Conservation (phyloP, 2,329 filamentous ascomycete species). For the Cordyceps fumosorosea region DNA sequence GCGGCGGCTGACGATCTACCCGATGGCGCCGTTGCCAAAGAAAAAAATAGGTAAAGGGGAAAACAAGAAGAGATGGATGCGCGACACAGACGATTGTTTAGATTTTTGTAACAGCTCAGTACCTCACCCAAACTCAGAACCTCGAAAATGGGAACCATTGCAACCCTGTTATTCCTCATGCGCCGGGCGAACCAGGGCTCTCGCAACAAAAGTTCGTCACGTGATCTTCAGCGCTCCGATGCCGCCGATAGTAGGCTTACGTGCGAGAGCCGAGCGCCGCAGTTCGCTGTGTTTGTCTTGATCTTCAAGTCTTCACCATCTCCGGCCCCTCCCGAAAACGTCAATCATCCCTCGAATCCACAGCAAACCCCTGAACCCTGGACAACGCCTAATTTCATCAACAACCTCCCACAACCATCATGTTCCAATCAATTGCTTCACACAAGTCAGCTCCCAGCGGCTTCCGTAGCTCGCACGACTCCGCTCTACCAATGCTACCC, state of each 20-base stretch:
- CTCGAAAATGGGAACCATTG: neutral
- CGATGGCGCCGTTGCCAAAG: neutral
- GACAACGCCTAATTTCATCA: too few species aligned
- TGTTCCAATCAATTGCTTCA: too few species aligned
- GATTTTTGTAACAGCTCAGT: neutral
- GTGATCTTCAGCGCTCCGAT: neutral
- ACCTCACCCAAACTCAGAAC: neutral
- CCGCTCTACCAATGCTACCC: too few species aligned
- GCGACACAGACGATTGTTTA: neutral
- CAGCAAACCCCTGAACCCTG: neutral
- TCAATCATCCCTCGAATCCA: neutral
- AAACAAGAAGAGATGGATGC: neutral
- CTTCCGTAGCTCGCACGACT: too few species aligned
- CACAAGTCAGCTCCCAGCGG: too few species aligned
- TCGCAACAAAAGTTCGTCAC: neutral
- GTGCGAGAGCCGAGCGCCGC: neutral
- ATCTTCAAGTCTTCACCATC: neutral
- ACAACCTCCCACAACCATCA: too few species aligned
- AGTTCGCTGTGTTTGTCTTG: neutral
- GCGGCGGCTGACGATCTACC: slow-evolving; percentile 1
- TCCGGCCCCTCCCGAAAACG: neutral
- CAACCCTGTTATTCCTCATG: neutral
- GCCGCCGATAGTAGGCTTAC: neutral
- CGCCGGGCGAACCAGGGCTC: neutral
- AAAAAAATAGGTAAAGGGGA: neutral